Evolutionary conservation across 495 filamentous ascomycete species (phyloP), one percentile per base, ranked within the genome.

Genomic region (Cercophora samala): DNA sequence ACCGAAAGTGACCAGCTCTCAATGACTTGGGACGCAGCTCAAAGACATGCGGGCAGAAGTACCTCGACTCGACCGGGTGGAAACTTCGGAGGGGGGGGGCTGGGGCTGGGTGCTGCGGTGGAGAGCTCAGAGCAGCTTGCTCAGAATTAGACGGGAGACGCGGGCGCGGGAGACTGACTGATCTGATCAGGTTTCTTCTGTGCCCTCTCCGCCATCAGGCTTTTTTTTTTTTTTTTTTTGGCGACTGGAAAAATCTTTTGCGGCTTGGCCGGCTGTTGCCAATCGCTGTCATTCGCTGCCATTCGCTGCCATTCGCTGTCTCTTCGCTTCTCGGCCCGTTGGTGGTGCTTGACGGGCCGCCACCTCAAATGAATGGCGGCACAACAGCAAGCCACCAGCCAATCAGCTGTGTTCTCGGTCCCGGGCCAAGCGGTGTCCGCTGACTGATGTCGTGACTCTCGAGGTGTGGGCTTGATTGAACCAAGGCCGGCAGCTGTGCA

Each of bases 21-120:
- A 68, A 72, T 29, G 65, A 71, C 72, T 66, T 66, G 64, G 71
- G 68, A 70, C 64, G 65, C 66, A 68, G 42, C 58, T 71, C 61
- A 68, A 64, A 68, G 66, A 67, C 21, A 66, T 69, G 70, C 61
- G 54, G 63, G 69, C 66, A 64, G 64, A 75, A 72, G 74, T 74
- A 74, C 72, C 72, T 73, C 55, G 64, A 70, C 72, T 73, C 55
- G 64, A 70, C 63, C 11, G 66, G 52, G 42, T 53, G 64, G 69
- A 60, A 62, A 62, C 55, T 58, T 63, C 56, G 52, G 68, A 66
- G 68, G 69, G 66, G 58, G 67, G 66, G 66, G 63, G 64, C 65
- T 62, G 66, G 63, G 65, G 64, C 65, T 69, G 69, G 68, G 64
- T 63, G 63, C 63, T 29, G 26, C 26, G 26, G 56, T 64, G 55